phyloP scores from a whole-genome alignment of 768 basidiomycete genomes.

The Porpolomopsis calyptriformis region DNA sequence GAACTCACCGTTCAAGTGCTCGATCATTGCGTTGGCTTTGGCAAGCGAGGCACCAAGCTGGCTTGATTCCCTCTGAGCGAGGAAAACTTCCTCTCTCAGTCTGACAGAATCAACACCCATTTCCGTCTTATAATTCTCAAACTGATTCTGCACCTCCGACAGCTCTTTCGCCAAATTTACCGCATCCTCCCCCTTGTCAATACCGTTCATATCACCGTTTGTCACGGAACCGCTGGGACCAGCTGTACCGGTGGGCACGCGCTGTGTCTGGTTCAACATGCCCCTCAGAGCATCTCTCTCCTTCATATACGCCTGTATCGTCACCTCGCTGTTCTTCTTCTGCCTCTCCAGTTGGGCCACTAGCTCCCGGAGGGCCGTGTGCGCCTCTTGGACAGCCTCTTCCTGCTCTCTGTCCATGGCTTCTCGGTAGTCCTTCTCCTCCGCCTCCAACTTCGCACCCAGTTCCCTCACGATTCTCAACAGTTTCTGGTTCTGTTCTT shows the following conservation, averaged over 20 bases:
- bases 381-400: slow-evolving; percentile 79
- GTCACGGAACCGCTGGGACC: slow-evolving; percentile 6
- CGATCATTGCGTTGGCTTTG: slow-evolving; percentile 74
- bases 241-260: slow-evolving; percentile 12
- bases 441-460: slow-evolving; percentile 73
- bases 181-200: slow-evolving; percentile 9
- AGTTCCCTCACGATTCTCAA: slow-evolving; percentile 76
- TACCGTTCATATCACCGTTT: slow-evolving; percentile 12
- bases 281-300: slow-evolving; percentile 79
- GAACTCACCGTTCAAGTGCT: slow-evolving; percentile 60
- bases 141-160: slow-evolving; percentile 64
- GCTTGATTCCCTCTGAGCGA: slow-evolving; percentile 58
- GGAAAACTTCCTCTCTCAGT: slow-evolving; percentile 58
- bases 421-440: slow-evolving; percentile 68
- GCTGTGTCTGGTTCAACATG: slow-evolving; percentile 53
- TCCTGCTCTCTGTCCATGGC: slow-evolving; percentile 62
- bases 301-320: slow-evolving; percentile 72
- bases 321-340: slow-evolving; percentile 56
- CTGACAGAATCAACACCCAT: slow-evolving; percentile 68
- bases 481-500: slow-evolving; percentile 85
- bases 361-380: slow-evolving; percentile 73
- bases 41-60: slow-evolving; percentile 59
- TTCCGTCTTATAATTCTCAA: slow-evolving; percentile 70
- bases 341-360: slow-evolving; percentile 70
- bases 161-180: slow-evolving; percentile 48